Percentiles rank a stretch among this genome's conserved stretches.
Conservation (phyloP, 2,329 filamentous ascomycete genomes). For the Trichoderma oligosporum region DNA sequence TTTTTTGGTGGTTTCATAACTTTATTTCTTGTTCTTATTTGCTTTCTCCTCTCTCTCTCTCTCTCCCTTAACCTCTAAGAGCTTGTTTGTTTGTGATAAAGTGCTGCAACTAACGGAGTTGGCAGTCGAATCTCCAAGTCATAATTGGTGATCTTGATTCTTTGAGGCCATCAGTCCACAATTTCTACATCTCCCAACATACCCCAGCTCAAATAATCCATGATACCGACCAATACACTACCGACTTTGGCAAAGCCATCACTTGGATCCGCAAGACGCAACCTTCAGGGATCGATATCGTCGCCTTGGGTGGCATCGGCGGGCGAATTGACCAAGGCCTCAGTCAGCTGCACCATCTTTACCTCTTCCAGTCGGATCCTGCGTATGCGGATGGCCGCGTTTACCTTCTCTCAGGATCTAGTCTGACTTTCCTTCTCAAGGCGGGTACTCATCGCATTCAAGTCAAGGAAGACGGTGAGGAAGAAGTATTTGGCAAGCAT, state of each 20-base stretch:
- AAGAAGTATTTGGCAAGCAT: constrained; percentile 66
- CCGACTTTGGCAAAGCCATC: constrained; percentile 85
- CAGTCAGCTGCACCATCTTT: constrained; percentile 83
- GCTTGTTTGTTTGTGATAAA: too few relatives aligned
- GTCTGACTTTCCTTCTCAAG: constrained; percentile 77
- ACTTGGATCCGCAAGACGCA: constrained; percentile 49
- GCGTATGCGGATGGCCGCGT: constrained; percentile 54
- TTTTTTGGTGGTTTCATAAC: too few relatives aligned
- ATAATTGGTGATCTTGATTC: constrained; percentile 95
- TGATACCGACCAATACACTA: constrained; percentile 78
- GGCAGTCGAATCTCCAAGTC: constrained; percentile 57
- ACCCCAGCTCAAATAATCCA: constrained; percentile 57
- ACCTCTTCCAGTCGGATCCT: constrained; percentile 54
- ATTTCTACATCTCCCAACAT: constrained; percentile 60
- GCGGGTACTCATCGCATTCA: constrained; percentile 64
- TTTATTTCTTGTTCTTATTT: too few relatives aligned
- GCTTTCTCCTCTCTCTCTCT: too few relatives aligned
- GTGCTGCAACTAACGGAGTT: neutral
- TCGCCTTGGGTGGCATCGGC: constrained; percentile 79
- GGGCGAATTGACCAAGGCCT: constrained; percentile 91
- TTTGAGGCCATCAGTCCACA: constrained; percentile 55
- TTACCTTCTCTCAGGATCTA: constrained; percentile 77
- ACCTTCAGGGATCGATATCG: constrained; percentile 53
- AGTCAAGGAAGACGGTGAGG: constrained; percentile 49
- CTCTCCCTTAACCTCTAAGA: too few relatives aligned